phyloP scores from a whole-genome alignment of 305 asterid genomes.

The Euphrasia arctica region DNA sequence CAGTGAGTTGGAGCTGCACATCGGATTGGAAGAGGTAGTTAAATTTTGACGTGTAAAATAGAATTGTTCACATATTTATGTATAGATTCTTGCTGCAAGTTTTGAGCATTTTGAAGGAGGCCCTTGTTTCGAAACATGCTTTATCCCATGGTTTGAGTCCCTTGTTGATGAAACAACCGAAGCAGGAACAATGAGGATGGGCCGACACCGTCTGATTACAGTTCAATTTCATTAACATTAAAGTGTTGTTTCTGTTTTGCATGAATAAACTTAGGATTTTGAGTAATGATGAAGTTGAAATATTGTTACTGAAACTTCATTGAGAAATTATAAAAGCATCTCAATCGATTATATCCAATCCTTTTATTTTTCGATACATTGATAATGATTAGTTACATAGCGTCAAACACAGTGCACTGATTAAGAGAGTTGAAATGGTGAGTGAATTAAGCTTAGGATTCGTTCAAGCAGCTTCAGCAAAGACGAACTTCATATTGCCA shows the following conservation, averaged over 20 bases:
- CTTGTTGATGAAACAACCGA: neutral
- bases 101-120: constrained; percentile 4
- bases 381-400: constrained; percentile 11
- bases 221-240: too few relatives aligned
- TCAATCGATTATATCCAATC: too few relatives aligned
- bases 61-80: neutral
- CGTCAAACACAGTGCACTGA: constrained; percentile 17
- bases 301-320: too few relatives aligned
- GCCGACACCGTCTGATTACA: too few relatives aligned
- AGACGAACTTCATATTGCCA: constrained; percentile 65
- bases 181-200: neutral
- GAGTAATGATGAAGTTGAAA: too few relatives aligned
- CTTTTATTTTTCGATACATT: neutral
- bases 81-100: neutral
- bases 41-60: neutral
- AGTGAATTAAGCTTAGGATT: neutral
- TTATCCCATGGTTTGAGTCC: neutral
- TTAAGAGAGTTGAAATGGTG: constrained; percentile 8
- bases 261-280: too few relatives aligned
- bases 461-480: constrained; percentile 72
- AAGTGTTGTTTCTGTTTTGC: too few relatives aligned
- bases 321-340: too few relatives aligned
- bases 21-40: constrained; percentile 7
- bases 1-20: neutral
- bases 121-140: neutral